phyloP scores from a whole-genome alignment of 2,329 filamentous ascomycete species.

The Parastagonospora nodorum region DNA sequence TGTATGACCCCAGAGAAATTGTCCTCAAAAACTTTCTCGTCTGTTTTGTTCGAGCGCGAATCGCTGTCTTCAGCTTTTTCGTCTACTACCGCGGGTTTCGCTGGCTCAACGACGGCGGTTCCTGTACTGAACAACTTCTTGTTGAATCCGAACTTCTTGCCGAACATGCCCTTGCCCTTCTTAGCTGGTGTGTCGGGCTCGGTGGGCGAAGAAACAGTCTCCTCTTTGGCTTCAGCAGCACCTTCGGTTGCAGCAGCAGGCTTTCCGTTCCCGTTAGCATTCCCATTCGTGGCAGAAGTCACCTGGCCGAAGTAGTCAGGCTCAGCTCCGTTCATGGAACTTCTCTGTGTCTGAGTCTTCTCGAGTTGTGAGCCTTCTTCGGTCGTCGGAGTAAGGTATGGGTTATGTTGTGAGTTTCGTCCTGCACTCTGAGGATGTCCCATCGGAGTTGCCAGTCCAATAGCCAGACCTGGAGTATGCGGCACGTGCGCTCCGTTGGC shows the following conservation, averaged over 20 bases:
- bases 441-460: conserved; percentile 75
- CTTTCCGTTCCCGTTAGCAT: conserved; percentile 31
- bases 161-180: conserved; percentile 69
- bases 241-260: conserved; percentile 29
- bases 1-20: conserved; percentile 75
- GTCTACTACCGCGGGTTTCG: conserved; percentile 74
- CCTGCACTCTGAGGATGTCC: conserved; percentile 42
- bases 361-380: conserved; percentile 56
- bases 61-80: conserved; percentile 73
- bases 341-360: conserved; percentile 61
- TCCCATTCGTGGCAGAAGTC: conserved; percentile 24
- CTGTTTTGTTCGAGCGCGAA: conserved; percentile 59
- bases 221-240: conserved; percentile 34
- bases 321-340: conserved; percentile 51
- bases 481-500: conserved; percentile 65
- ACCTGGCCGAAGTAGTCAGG: conserved; percentile 73
- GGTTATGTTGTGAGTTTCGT: conserved; percentile 41
- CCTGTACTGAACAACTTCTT: conserved; percentile 79
- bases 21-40: conserved; percentile 76
- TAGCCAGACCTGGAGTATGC: conserved; percentile 75
- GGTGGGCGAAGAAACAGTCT: conserved; percentile 49
- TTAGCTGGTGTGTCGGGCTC: conserved; percentile 47
- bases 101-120: conserved; percentile 62
- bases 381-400: conserved; percentile 46
- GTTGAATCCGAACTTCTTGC: conserved; percentile 83